phyloP scores from a whole-genome alignment of 192 early-diverging fungal species.

The Mortierella hygrophila region DNA sequence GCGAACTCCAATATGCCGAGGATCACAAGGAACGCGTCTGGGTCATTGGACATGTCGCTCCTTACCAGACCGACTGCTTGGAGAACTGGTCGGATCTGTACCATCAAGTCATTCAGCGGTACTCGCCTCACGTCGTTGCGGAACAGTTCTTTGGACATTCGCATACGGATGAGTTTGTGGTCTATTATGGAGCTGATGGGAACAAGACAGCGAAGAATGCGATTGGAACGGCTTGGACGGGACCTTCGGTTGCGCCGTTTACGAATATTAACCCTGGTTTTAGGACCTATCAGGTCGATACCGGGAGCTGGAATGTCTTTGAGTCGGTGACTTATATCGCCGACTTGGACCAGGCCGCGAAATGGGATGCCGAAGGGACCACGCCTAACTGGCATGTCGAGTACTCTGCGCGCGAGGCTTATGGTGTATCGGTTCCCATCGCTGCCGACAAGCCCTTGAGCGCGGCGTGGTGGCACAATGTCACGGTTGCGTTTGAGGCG shows the following conservation, averaged over 20 bases:
- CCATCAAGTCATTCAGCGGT: slow-evolving; percentile 62
- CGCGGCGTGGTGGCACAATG: slow-evolving; percentile 62
- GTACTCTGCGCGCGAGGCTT: slow-evolving; percentile 58
- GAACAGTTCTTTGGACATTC: slow-evolving; percentile 67
- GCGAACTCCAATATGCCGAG: slow-evolving; percentile 58
- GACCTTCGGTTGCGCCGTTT: slow-evolving; percentile 62
- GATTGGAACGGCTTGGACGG: slow-evolving; percentile 56
- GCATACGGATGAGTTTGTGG: slow-evolving; percentile 59
- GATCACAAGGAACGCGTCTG: slow-evolving; percentile 58
- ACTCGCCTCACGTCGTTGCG: slow-evolving; percentile 61
- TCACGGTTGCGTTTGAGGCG: slow-evolving; percentile 55
- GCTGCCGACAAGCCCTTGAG: slow-evolving; percentile 25
- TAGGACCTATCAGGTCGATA: slow-evolving; percentile 60
- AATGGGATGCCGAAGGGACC: slow-evolving; percentile 29
- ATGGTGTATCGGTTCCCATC: slow-evolving; percentile 8
- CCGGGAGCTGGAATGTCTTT: slow-evolving; percentile 59
- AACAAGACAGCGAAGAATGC: slow-evolving; percentile 36
- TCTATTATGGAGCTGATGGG: slow-evolving; percentile 54
- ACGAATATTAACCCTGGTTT: slow-evolving; percentile 61
- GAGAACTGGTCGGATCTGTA: slow-evolving; percentile 60
- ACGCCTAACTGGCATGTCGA: slow-evolving; percentile 61
- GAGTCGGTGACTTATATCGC: slow-evolving; percentile 63
- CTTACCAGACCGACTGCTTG: slow-evolving; percentile 57
- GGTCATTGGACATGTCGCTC: slow-evolving; percentile 64
- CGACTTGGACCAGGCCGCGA: slow-evolving; percentile 46